Evolutionary conservation across 805 yeast genomes (phyloP).

Genomic region (Candida sanyiensis): DNA sequence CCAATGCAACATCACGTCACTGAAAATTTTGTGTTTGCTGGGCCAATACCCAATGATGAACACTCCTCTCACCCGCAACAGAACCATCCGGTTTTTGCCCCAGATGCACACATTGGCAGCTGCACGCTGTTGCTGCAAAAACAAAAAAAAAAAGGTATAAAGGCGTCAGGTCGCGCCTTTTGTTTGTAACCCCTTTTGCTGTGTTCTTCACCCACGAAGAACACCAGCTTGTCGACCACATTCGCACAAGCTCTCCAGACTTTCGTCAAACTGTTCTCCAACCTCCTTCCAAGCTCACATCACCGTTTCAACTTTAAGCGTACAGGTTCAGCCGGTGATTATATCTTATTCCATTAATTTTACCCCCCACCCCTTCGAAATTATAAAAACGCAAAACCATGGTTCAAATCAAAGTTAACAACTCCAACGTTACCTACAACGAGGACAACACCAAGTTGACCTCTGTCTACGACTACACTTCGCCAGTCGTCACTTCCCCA

Average conservation of each 20-base stretch:
- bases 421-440: constrained; percentile 45
- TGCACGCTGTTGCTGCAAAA: too few relatives aligned
- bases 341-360: constrained; percentile 18
- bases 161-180: too few relatives aligned
- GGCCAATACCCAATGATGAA: too few relatives aligned
- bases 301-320: constrained; percentile 27
- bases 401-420: constrained; percentile 42
- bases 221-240: neutral
- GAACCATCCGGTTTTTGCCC: too few relatives aligned
- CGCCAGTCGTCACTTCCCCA: constrained; percentile 59
- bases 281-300: constrained; percentile 24
- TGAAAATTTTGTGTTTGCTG: too few relatives aligned
- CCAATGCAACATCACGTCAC: too few relatives aligned
- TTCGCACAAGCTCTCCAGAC: constrained; percentile 5
- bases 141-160: too few relatives aligned
- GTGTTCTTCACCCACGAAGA: neutral
- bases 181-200: too few relatives aligned
- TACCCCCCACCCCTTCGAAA: neutral
- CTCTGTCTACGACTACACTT: constrained; percentile 58
- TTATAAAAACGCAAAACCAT: constrained; percentile 13
- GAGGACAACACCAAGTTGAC: constrained; percentile 40
- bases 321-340: constrained; percentile 23
- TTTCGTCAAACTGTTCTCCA: constrained; percentile 24
- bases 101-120: too few relatives aligned
- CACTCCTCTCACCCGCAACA: too few relatives aligned